phyloP scores from a whole-genome alignment of 208 protist genomes.

The Leishmania tarentolae region DNA sequence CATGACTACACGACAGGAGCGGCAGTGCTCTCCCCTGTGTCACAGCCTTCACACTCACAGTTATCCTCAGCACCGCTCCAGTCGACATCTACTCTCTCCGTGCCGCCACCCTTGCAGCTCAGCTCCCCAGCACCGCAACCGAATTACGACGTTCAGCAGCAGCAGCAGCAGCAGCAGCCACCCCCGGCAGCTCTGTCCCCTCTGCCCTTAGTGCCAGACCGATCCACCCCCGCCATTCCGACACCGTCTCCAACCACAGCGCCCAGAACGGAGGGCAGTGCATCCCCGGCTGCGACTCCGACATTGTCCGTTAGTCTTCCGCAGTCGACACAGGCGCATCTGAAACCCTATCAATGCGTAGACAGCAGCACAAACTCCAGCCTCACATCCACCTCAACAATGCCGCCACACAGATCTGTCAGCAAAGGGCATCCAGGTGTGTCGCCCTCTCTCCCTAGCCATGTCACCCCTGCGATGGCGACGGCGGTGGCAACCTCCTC shows the following conservation, averaged over 20 bases:
- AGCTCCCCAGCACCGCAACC: constrained; percentile 1
- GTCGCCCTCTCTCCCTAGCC: not conserved
- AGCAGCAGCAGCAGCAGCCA: constrained; percentile 8
- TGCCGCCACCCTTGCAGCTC: not conserved
- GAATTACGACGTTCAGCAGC: constrained; percentile 1
- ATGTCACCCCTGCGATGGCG: not conserved
- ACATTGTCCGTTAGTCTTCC: not conserved
- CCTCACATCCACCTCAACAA: constrained; percentile 27
- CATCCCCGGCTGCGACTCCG: not conserved
- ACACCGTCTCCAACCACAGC: not conserved
- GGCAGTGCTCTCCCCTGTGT: not conserved
- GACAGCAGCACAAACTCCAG: constrained; percentile 31
- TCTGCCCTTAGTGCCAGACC: not conserved
- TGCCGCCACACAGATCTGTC: constrained; percentile 20
- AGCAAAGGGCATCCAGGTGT: not conserved
- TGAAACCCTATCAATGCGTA: constrained; percentile 10
- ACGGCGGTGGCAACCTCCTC: not conserved
- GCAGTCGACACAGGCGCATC: constrained; percentile 1
- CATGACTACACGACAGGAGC: not conserved
- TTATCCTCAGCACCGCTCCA: not conserved
- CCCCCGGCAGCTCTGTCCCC: constrained; percentile 4
- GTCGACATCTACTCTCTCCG: not conserved
- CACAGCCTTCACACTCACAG: not conserved
- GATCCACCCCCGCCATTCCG: not conserved
- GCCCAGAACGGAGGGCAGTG: not conserved